Evolutionary conservation across 306 rosid species (phyloP).

Genomic region (Castanea sativa): DNA sequence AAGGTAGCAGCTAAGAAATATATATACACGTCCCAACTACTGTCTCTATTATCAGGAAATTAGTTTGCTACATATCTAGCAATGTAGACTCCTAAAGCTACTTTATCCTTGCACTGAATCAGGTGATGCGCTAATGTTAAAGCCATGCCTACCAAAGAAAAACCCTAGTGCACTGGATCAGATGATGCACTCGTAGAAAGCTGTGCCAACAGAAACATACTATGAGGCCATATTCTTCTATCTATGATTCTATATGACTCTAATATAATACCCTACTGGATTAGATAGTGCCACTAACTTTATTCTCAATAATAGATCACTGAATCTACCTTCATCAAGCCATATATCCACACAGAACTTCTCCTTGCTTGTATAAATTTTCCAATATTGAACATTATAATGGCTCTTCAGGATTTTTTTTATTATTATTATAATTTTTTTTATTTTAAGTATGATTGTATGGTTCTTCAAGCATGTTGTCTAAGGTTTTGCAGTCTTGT

Average conservation of each 20-base stretch:
- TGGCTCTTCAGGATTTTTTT: not conserved
- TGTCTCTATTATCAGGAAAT: not conserved
- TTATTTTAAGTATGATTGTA: not conserved
- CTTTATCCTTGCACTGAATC: not conserved
- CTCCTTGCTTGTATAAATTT: not conserved
- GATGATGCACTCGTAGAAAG: not conserved
- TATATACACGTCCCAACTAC: not conserved
- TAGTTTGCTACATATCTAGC: not conserved
- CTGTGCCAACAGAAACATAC: not conserved
- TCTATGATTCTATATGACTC: not conserved
- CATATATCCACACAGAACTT: not conserved
- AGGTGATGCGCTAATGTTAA: not conserved
- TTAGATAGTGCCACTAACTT: not conserved
- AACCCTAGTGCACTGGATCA: not conserved
- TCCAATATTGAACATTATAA: not conserved
- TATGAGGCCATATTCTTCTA: not conserved
- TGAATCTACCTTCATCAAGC: not conserved
- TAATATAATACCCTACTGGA: not conserved
- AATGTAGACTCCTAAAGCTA: not conserved
- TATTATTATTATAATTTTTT: too few relatives aligned
- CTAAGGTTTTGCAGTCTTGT: not conserved
- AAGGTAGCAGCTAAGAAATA: not conserved
- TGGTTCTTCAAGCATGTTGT: not conserved
- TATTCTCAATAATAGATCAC: not conserved
- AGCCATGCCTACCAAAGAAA: not conserved